Evolutionary conservation across 169 alveolate species (phyloP), one percentile per base, ranked within the genome.

Genomic region (Theileria annulata): DNA sequence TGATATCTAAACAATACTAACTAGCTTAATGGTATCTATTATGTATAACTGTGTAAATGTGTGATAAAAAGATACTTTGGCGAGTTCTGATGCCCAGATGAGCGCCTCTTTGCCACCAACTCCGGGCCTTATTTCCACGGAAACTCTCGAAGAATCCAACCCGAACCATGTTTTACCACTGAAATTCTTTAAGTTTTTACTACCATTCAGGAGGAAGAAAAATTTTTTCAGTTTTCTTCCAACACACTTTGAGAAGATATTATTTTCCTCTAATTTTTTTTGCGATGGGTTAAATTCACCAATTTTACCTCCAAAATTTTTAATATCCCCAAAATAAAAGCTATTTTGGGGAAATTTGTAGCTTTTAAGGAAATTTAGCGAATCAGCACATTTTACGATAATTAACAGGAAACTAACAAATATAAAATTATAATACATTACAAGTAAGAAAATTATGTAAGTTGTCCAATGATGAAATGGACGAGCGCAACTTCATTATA

Each of bases 41-140:
- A 5, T 5, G 47, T 3, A 35, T 35, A 35, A 5, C 47, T 35
- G 47, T 35, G 47, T 35, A 58, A 58, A 23, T 58, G n/a, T 58
- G 28, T 3, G 8, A 58, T 3, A n/a, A n/a, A 30, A 21, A 30
- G 27, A 23, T n/a, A 76, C 90, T 80, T 77, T 71, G 30, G 87
- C 75, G 25, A 84, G 78, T 23, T 84, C 90, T 42, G 70, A 71
- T 9, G 90, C 80, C 90, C 90, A 84, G 5, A 60, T 12, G 6
- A 33, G 12, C 25, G 90, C 87, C 66, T 84, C 90, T 17, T 71
- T 70, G n/a, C 90, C 90, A 2, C 90, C 90, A 1, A 84, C 90
- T 1, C 90, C 90, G 8, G 87, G 84, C 27, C 90, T 60, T 6
- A 84, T 71, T 54, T 84, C 90, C 69, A 84, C 64, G 6, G 87